Conservation (phyloP, 2,329 filamentous ascomycete genomes). For the Trichophyton rubrum region DNA sequence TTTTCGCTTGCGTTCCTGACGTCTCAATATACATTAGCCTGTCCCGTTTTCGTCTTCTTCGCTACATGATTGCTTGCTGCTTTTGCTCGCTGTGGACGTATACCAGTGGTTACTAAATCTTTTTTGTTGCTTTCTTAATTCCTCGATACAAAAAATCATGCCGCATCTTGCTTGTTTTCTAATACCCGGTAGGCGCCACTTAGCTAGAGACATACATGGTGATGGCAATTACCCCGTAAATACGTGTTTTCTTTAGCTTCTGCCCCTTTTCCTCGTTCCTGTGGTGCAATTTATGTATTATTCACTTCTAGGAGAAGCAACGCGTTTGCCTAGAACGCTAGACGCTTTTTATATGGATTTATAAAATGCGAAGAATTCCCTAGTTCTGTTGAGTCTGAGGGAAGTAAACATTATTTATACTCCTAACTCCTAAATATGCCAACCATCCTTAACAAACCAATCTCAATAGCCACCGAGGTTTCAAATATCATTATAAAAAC, state of each 20-base stretch:
- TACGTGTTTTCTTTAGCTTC: not conserved
- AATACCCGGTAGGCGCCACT: not conserved
- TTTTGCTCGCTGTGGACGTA: conserved; percentile 1
- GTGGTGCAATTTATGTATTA: not conserved
- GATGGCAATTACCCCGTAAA: not conserved
- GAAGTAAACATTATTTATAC: not conserved
- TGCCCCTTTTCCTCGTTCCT: not conserved
- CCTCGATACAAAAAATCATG: not conserved
- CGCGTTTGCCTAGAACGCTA: not conserved
- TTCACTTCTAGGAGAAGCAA: not conserved
- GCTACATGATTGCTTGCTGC: not conserved
- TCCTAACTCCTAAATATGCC: not conserved
- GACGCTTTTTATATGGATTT: not conserved
- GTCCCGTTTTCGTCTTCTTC: not conserved
- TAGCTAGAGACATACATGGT: conserved; percentile 2
- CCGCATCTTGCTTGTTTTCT: not conserved
- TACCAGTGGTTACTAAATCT: not conserved
- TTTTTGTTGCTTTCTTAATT: not conserved
- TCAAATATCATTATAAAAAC: not conserved
- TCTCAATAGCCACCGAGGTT: not conserved
- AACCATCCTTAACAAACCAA: not conserved
- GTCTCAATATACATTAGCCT: conserved; percentile 2
- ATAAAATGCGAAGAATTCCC: not conserved
- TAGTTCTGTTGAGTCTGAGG: too few species aligned
- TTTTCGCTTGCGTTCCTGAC: not conserved